Base-by-base conservation (phyloP, 176 grass and related monocot genomes). In the Chrysopogon serrulatus region DNA sequence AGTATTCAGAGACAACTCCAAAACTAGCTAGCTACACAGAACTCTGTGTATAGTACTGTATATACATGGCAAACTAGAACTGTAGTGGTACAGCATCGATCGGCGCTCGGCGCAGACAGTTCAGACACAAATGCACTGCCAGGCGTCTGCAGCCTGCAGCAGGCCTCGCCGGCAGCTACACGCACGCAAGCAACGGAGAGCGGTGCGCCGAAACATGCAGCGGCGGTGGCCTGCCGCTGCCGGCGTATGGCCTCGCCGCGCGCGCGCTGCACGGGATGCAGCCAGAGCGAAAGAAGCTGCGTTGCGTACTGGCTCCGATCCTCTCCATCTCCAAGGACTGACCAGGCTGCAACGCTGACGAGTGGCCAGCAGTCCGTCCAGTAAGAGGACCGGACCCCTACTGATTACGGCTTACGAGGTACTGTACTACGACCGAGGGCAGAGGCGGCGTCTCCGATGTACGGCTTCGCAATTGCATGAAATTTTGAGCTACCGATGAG, bases 161-260 rank as follows among this genome's bases (percentile, higher is more conserved):
- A 61, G 27, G 12, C 65, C 64, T 41, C 48, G 31, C 51, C 65
- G 40, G 73, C 62, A 44, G 63, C 24, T 16, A 57, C 33, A 10
- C 7, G 49, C 35, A 24, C 59, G 59, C 60, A 64, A 36, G 32
- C 79, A 49, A 33, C 31, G 32, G 64, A 39, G 14, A 39, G 13
- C 63, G 23, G 44, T 8, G 78, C 64, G 64, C 45, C 79, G 23
- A 39, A 39, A 5, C 11, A 39, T 12, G 57, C 68, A 33, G 77
- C 68, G 15, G 67, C 39, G 27, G n/a, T n/a, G n/a, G n/a, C n/a
- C n/a, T n/a, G n/a, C n/a, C n/a, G n/a, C n/a, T n/a, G n/a, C n/a
- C n/a, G n/a, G n/a, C 26, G 42, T 41, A 66, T 79, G 76, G 78
- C 40, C 49, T 62, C 63, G 79, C 86, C 64, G 72, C 44, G 23